A percentile compares a stretch with the other conserved stretches of the same genome.
phyloP scores from a whole-genome alignment of 495 filamentous ascomycete species.

The Penicillium egyptiacum region DNA sequence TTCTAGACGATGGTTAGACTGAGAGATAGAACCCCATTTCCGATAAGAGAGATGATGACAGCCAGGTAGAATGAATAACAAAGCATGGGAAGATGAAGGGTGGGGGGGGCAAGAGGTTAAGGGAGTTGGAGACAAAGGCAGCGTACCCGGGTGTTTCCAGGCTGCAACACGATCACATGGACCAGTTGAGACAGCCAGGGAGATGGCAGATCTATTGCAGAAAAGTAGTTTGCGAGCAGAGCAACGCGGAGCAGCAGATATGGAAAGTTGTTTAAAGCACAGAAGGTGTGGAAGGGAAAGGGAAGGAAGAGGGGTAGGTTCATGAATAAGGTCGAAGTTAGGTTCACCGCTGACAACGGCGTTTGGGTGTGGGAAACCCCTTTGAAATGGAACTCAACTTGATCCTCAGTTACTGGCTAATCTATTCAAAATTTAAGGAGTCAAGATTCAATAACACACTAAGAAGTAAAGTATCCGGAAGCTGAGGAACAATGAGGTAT shows the following conservation, averaged over 20 bases:
- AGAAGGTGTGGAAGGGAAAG: conserved; percentile 13
- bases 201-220: background rate
- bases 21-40: background rate
- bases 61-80: background rate
- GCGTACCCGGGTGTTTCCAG: conserved; percentile 14
- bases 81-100: conserved; percentile 9
- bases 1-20: background rate
- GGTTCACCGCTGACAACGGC: conserved; percentile 13
- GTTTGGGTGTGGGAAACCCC: background rate
- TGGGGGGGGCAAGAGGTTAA: conserved; percentile 12
- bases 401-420: background rate
- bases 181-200: background rate
- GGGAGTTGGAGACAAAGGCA: conserved; percentile 12
- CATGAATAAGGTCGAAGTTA: conserved; percentile 28
- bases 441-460: background rate
- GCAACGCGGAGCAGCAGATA: background rate
- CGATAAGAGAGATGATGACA: background rate
- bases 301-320: conserved; percentile 30
- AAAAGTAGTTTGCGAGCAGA: background rate
- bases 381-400: background rate
- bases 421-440: background rate
- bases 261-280: background rate
- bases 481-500: conserved; percentile 13
- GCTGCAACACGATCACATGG: conserved; percentile 7
- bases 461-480: conserved; percentile 4